Evolutionary conservation across 495 filamentous ascomycete species (phyloP).

Genomic region (Xylaria bambusicola): DNA sequence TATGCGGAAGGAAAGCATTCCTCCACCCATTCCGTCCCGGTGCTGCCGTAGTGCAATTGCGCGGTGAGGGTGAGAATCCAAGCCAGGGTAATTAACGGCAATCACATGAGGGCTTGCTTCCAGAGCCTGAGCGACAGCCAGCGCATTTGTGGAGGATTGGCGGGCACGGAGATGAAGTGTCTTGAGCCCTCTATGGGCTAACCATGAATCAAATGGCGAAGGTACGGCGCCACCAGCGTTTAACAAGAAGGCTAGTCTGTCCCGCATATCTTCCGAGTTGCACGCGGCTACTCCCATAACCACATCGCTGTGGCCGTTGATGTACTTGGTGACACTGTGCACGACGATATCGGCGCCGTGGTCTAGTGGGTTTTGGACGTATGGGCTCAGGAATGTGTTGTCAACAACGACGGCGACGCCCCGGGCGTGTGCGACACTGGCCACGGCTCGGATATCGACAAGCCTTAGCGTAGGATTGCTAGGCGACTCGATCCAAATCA

Average conservation of each 20-base stretch:
- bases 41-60: slow-evolving; percentile 86
- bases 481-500: slow-evolving; percentile 96
- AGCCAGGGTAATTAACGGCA: slow-evolving; percentile 90
- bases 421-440: slow-evolving; percentile 77
- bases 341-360: slow-evolving; percentile 97
- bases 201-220: slow-evolving; percentile 95
- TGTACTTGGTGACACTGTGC: slow-evolving; percentile 99
- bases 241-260: slow-evolving; percentile 85
- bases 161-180: slow-evolving; percentile 91
- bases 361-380: slow-evolving; percentile 92
- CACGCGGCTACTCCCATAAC: slow-evolving; percentile 97
- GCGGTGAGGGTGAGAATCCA: slow-evolving; percentile 83
- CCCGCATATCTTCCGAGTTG: slow-evolving; percentile 76
- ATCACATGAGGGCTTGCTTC: slow-evolving; percentile 80
- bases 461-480: slow-evolving; percentile 91
- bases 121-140: slow-evolving; percentile 72
- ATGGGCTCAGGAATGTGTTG: slow-evolving; percentile 96
- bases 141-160: slow-evolving; percentile 81
- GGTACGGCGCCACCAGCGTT: slow-evolving; percentile 97
- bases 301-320: slow-evolving; percentile 98
- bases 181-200: slow-evolving; percentile 97
- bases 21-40: slow-evolving; percentile 90
- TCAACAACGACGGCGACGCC: slow-evolving; percentile 95
- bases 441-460: slow-evolving; percentile 87
- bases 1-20: slow-evolving; percentile 97